phyloP scores from a whole-genome alignment of 225 moss, liverwort and hornwort species.

The Thuidium tamariscinum region DNA sequence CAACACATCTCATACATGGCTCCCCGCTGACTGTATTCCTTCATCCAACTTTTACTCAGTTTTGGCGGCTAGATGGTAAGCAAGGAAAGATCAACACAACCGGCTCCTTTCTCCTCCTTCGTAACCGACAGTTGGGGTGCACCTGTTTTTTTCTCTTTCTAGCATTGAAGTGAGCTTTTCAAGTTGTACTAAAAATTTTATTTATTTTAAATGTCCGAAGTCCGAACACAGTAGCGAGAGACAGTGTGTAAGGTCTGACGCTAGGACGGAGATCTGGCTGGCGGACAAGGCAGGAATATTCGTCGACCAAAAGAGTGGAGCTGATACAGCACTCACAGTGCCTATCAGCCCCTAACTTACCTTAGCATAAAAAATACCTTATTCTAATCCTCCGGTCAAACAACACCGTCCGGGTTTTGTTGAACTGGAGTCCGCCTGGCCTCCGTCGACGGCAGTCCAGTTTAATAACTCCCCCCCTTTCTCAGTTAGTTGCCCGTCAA shows the following conservation, averaged over 20 bases:
- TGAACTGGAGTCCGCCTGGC: background rate
- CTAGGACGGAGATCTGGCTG: background rate
- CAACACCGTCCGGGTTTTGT: background rate
- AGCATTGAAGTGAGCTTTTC: background rate
- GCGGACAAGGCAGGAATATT: background rate
- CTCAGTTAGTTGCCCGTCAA: background rate
- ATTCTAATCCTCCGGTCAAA: background rate
- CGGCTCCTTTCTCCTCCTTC: no score
- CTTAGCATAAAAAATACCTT: no score
- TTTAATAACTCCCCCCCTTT: background rate
- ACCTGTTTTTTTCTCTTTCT: background rate
- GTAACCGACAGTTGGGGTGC: no score
- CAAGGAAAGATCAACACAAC: background rate
- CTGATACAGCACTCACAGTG: no score
- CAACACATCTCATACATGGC: background rate
- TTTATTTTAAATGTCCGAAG: background rate
- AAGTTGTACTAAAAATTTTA: background rate
- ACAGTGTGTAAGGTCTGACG: no score
- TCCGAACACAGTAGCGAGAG: background rate
- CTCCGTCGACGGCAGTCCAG: no score
- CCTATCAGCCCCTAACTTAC: no score
- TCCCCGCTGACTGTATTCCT: background rate
- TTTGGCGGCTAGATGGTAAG: background rate
- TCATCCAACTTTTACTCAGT: background rate
- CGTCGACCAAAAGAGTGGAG: background rate